Evolutionary conservation across 1,139 yeast species (phyloP), one percentile per base, ranked within the genome.

Genomic region (Suhomyces wounanorum): DNA sequence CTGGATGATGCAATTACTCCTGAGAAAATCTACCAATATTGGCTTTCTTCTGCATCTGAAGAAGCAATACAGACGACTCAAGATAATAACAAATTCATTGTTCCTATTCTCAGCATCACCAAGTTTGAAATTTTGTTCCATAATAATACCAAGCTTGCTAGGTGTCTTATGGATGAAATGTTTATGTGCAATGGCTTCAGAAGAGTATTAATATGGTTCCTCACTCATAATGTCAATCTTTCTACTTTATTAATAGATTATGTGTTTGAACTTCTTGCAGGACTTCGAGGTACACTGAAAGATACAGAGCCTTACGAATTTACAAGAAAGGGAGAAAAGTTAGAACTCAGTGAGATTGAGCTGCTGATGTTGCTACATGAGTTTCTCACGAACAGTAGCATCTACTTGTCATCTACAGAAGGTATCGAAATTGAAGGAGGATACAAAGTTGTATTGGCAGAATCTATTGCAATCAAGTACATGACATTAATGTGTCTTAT

Each of bases 281-380:
- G 84, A 0, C 58, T 70, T 16, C 67, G 90, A 52, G 89, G 88
- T 0, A 70, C 56, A 60, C 52, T 62, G 6, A 59, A 61, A 13
- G 56, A 60, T 6, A 58, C 60, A 17, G 53, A 61, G 3, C 70
- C 71, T 9, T 78, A 75, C 49, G 56, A 59, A 13, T 82, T 84
- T 59, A 79, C 87, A 8, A 72, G 91, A 59, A 69, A 72, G 52
- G 92, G 90, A 0, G 55, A 69, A 3, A 52, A 57, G 3, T 57
- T 85, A 9, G 68, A 66, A 8, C 64, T 85, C 14, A 79, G 85
- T 33, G 82, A 77, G 8, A 73, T 83, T 44, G 92, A 87, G 57
- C 74, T 69, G 53, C 79, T 81, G 59, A 83, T 85, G 88, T 61
- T 87, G n/a, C 64, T 87, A 39, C 90, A 85, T 64, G 89, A 84